phyloP scores from a whole-genome alignment of 2,329 filamentous ascomycete genomes.

The Neofusicoccum sp. region DNA sequence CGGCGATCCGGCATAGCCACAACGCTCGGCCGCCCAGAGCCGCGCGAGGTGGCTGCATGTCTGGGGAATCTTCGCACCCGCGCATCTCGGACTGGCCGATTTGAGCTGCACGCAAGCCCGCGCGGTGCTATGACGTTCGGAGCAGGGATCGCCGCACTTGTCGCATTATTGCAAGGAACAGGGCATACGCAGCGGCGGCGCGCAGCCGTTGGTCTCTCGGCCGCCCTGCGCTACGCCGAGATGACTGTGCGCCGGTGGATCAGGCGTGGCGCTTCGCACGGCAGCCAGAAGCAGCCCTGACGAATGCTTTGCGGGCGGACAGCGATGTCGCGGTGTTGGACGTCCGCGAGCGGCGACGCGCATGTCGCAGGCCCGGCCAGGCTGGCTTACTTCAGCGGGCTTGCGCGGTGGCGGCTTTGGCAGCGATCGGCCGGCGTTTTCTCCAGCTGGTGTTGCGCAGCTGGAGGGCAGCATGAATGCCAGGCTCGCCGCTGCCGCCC shows the following conservation, averaged over 20 bases:
- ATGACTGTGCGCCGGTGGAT: slow-evolving; percentile 17
- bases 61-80: background rate
- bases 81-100: slow-evolving; percentile 14
- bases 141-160: slow-evolving; percentile 2
- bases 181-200: background rate
- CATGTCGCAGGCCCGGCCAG: background rate
- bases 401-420: background rate
- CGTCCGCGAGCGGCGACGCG: slow-evolving; percentile 9
- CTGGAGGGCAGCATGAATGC: slow-evolving; percentile 9
- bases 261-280: slow-evolving; percentile 14
- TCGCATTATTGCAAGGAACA: slow-evolving; percentile 12
- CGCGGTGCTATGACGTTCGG: too few species aligned
- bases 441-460: background rate
- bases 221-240: slow-evolving; percentile 8
- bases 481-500: slow-evolving; percentile 10
- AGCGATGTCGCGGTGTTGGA: background rate
- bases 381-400: slow-evolving; percentile 9
- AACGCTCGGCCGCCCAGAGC: background rate
- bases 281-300: slow-evolving; percentile 7
- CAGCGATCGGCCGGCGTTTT: slow-evolving; percentile 9
- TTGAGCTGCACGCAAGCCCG: slow-evolving; percentile 12
- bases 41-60: slow-evolving; percentile 1
- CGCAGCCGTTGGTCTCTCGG: background rate
- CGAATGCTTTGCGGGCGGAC: slow-evolving; percentile 2
- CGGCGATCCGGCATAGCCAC: background rate